These are phyloP conservation scores for Diaporthe sp. DNA, from an alignment of 2,329 filamentous ascomycete genomes.

Conservation along the genomic window DNA sequence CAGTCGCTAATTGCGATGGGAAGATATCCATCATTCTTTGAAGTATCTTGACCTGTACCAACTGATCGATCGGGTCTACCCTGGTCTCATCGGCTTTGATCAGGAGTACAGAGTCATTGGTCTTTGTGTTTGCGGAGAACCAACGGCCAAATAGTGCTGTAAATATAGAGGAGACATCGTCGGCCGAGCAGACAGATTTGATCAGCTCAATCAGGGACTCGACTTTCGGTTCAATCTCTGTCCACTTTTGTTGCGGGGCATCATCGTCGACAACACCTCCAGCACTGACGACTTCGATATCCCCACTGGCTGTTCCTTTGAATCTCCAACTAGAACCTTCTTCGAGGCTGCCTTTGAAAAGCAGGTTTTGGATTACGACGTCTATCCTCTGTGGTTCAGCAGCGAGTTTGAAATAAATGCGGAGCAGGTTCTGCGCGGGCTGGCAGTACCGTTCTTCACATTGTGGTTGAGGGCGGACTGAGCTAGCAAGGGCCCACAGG, in stretches of 20 bases:
- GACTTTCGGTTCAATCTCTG: conserved; percentile 59
- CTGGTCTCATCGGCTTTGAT: conserved; percentile 39
- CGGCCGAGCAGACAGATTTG: conserved; percentile 59
- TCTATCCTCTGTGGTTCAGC: conserved; percentile 61
- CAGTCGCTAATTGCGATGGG: conserved; percentile 70
- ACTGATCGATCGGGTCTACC: conserved; percentile 55
- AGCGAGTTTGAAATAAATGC: conserved; percentile 67
- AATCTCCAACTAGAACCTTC: conserved; percentile 62
- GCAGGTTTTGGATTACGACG: conserved; percentile 62
- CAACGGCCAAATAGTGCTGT: conserved; percentile 68
- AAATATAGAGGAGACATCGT: conserved; percentile 70
- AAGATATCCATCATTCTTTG: conserved; percentile 73
- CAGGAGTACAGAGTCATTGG: conserved; percentile 42
- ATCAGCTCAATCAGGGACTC: conserved; percentile 61
- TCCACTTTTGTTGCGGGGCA: conserved; percentile 49
- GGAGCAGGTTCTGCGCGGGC: conserved; percentile 62
- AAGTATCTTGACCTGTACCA: conserved; percentile 71
- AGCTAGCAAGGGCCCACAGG: conserved; percentile 71
- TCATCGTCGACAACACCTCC: conserved; percentile 35
- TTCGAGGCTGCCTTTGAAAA: conserved; percentile 61
- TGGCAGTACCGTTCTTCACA: conserved; percentile 53
- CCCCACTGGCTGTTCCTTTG: conserved; percentile 53
- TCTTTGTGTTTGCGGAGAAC: conserved; percentile 51
- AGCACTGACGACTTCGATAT: conserved; percentile 61
- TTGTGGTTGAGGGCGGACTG: conserved; percentile 49